These are phyloP conservation scores for Balakata baccata DNA, from an alignment of 345 rosid genomes.

Conservation along the genomic window DNA sequence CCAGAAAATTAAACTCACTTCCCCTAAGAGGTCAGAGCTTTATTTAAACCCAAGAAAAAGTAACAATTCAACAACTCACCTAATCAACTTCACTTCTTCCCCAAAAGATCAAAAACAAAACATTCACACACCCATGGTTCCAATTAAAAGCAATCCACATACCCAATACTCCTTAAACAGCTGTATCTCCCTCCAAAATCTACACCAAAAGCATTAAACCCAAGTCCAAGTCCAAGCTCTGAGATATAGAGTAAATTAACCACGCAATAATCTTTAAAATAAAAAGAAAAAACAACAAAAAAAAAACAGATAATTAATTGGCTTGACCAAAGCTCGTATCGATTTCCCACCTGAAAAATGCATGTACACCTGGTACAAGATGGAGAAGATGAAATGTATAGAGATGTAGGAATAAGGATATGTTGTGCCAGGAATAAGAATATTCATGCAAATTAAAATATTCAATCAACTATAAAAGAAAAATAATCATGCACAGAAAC, in stretches of 20 bases:
- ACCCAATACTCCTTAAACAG: slow-evolving; percentile 26
- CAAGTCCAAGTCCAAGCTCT: slow-evolving; percentile 1
- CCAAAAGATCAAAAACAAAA: slow-evolving; percentile 66
- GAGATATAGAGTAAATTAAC: background rate
- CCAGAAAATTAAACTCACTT: slow-evolving; percentile 17
- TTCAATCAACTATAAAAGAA: no score
- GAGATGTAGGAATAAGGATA: no score
- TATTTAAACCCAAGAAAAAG: slow-evolving; percentile 24
- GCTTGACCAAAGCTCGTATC: no score
- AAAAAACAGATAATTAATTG: background rate
- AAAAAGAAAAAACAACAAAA: no score
- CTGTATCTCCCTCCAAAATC: background rate
- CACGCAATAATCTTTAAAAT: no score
- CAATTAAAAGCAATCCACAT: slow-evolving; percentile 63
- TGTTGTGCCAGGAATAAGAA: no score
- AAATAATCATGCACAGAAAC: no score
- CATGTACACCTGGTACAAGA: background rate
- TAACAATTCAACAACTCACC: slow-evolving; percentile 13
- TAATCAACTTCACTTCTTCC: slow-evolving; percentile 64
- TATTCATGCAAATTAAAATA: no score
- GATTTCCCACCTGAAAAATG: background rate
- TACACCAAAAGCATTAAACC: background rate
- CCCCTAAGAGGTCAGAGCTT: slow-evolving; percentile 42
- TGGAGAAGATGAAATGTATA: no score
- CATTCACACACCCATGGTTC: slow-evolving; percentile 59